Conservation (phyloP, 179 eudicot species). For the Sideroxylon spinosum region DNA sequence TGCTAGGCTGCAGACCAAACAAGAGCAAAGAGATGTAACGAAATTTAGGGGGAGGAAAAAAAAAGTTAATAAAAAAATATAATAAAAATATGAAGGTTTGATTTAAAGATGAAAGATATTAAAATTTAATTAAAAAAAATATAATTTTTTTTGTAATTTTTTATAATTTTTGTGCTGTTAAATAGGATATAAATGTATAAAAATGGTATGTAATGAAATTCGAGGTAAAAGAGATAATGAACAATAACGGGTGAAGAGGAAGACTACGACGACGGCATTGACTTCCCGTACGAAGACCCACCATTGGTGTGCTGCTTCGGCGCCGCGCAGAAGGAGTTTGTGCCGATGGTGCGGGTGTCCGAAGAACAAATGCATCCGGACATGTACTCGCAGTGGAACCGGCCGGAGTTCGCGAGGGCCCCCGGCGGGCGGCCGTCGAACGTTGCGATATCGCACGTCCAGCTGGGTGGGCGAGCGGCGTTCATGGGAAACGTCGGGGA, state of each 20-base stretch:
- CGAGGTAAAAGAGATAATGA: too few relatives aligned
- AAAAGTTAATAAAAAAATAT: too few relatives aligned
- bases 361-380: constrained; percentile 78
- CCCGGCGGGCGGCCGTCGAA: constrained; percentile 83
- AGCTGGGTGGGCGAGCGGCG: constrained; percentile 82
- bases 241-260: background rate
- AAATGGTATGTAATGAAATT: too few relatives aligned
- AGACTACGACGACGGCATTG: constrained; percentile 52
- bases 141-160: too few relatives aligned
- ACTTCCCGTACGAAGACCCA: constrained; percentile 56
- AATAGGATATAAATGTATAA: too few relatives aligned
- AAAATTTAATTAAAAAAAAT: too few relatives aligned
- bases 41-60: too few relatives aligned
- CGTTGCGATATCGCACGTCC: constrained; percentile 70
- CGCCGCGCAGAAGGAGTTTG: constrained; percentile 71
- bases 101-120: too few relatives aligned
- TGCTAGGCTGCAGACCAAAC: too few relatives aligned
- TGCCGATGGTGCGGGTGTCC: constrained; percentile 68
- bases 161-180: too few relatives aligned
- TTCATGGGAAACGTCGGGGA: constrained; percentile 80
- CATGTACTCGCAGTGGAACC: constrained; percentile 76
- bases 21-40: too few relatives aligned
- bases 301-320: constrained; percentile 91
- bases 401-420: constrained; percentile 76
- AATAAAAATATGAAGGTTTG: too few relatives aligned